These are phyloP conservation scores for Trichopus zeylanicus DNA, from an alignment of 116 monocot species.

Conservation along the genomic window DNA sequence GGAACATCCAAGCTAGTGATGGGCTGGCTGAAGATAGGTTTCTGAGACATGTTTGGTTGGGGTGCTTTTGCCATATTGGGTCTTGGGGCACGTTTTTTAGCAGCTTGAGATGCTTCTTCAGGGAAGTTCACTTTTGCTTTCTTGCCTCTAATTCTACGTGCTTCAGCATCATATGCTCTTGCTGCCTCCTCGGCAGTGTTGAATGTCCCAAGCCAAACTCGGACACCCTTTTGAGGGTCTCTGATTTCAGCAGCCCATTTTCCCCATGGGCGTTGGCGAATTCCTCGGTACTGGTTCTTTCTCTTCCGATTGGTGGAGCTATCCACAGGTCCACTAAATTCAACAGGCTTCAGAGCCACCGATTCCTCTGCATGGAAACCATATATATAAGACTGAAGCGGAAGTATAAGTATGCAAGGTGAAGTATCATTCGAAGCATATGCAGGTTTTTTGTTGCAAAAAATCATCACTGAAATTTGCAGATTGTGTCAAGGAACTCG, in stretches of 20 bases:
- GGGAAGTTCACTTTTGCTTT: slow-evolving; percentile 74
- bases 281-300: slow-evolving; percentile 58
- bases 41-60: background rate
- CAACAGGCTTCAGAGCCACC: slow-evolving; percentile 1
- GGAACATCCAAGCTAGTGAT: slow-evolving; percentile 10
- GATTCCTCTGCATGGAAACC: slow-evolving; percentile 12
- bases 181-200: slow-evolving; percentile 69
- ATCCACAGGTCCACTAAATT: no score
- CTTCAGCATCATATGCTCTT: slow-evolving; percentile 63
- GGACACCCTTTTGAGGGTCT: slow-evolving; percentile 59
- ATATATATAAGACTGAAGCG: no score
- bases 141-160: slow-evolving; percentile 56
- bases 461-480: no score
- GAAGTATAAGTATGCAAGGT: no score
- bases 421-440: no score
- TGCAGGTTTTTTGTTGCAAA: no score
- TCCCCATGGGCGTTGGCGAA: slow-evolving; percentile 65
- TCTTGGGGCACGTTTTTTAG: slow-evolving; percentile 8
- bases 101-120: slow-evolving; percentile 15
- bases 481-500: no score
- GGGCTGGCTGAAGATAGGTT: background rate
- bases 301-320: slow-evolving; percentile 37
- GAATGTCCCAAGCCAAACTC: slow-evolving; percentile 66
- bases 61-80: background rate
- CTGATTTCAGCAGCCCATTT: slow-evolving; percentile 78